Percentiles rank a stretch among this genome's conserved stretches.
phyloP scores from a whole-genome alignment of 352 stramenopile genomes.

The Elongisporangium senticosum region DNA sequence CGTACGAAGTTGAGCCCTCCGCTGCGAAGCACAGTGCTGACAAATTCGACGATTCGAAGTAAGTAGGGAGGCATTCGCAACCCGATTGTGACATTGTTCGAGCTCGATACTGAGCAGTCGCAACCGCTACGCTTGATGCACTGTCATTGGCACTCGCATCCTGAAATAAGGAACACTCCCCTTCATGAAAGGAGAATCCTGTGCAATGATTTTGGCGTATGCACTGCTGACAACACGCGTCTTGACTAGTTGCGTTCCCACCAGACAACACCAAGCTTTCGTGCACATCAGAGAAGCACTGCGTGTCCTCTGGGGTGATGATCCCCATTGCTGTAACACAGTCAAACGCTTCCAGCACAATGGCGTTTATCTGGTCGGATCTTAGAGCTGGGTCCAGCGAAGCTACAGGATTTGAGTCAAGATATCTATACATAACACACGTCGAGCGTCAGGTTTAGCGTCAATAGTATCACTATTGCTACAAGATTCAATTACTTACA shows the following conservation, averaged over 20 bases:
- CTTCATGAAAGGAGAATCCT: slow-evolving; percentile 4
- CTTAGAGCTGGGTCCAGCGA: background rate
- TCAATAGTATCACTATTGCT: too few species aligned
- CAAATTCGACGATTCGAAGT: slow-evolving; percentile 1
- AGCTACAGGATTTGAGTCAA: background rate
- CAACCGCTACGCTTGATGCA: background rate
- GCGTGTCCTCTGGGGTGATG: background rate
- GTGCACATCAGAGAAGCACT: slow-evolving; percentile 6
- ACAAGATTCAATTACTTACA: slow-evolving; percentile 8
- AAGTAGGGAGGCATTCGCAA: slow-evolving; percentile 19
- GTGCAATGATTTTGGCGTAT: slow-evolving; percentile 6
- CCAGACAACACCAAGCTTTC: slow-evolving; percentile 6
- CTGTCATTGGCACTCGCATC: slow-evolving; percentile 10
- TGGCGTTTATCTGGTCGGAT: background rate
- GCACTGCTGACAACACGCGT: slow-evolving; percentile 13
- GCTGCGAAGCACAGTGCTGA: slow-evolving; percentile 17
- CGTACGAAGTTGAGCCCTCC: slow-evolving; percentile 1
- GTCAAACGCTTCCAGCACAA: slow-evolving; percentile 7
- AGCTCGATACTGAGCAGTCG: slow-evolving; percentile 1
- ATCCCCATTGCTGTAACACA: slow-evolving; percentile 17
- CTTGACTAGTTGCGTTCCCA: slow-evolving; percentile 1
- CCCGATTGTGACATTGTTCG: slow-evolving; percentile 17
- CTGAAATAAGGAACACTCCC: slow-evolving; percentile 10
- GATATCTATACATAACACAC: background rate
- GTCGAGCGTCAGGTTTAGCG: too few species aligned